Conservation (phyloP, 768 basidiomycete species). For the Rhodotorula sphaerocarpa region DNA sequence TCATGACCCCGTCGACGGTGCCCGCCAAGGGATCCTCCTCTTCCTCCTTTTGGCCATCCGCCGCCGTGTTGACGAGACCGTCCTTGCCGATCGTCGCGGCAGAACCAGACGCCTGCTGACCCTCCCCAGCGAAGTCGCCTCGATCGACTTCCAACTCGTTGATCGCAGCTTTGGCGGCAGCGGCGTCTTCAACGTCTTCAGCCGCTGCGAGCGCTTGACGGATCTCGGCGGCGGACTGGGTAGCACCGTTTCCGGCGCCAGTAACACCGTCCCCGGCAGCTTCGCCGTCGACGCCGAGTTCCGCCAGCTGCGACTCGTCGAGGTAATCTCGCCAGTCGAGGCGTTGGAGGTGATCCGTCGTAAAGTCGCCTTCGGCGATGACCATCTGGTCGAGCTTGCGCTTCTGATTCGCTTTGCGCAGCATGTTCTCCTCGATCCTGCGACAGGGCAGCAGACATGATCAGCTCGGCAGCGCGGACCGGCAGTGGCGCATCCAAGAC, state of each 20-base stretch:
- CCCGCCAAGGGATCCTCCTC: conserved; percentile 55
- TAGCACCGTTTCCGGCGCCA: conserved; percentile 18
- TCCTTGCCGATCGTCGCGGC: conserved; percentile 44
- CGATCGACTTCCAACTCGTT: conserved; percentile 74
- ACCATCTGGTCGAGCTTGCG: conserved; percentile 80
- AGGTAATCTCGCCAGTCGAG: conserved; percentile 78
- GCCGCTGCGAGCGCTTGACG: conserved; percentile 69
- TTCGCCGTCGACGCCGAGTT: conserved; percentile 49
- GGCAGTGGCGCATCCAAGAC: conserved; percentile 1
- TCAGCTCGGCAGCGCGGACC: not conserved
- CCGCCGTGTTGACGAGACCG: conserved; percentile 46
- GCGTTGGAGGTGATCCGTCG: conserved; percentile 46
- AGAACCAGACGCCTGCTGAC: conserved; percentile 13
- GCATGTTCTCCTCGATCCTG: conserved; percentile 92
- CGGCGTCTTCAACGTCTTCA: conserved; percentile 79
- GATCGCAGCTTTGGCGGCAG: conserved; percentile 71
- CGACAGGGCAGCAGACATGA: no score
- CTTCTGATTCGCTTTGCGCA: conserved; percentile 96
- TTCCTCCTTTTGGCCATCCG: conserved; percentile 42
- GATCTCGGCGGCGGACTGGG: conserved; percentile 42
- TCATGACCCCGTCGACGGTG: conserved; percentile 75
- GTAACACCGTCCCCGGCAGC: conserved; percentile 10
- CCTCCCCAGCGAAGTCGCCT: conserved; percentile 39
- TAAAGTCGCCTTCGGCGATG: conserved; percentile 84
- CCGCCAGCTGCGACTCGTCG: conserved; percentile 49